Evolutionary conservation across 1,284 basidiomycete genomes (phyloP), one percentile per base, ranked within the genome.

Genomic region (Trichosporon faecale): DNA sequence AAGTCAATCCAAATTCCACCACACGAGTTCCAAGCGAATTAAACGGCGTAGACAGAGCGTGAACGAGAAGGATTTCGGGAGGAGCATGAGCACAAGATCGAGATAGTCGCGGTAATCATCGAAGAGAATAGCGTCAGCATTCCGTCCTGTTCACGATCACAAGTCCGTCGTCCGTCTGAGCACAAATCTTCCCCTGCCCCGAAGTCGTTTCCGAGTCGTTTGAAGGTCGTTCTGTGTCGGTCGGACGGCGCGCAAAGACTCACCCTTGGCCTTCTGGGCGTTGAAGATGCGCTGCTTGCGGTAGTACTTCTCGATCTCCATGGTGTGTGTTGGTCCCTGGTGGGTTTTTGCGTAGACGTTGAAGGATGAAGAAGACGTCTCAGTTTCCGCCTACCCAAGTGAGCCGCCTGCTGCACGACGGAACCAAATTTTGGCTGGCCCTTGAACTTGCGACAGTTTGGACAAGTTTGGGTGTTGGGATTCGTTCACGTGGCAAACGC

Each of bases 241-340:
- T 18, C 23, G 27, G 23, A 21, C 29, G 31, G 16, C 27, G 40
- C 12, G 29, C 46, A n/a, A 33, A 64, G 72, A 89, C 91, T 84
- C 86, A 93, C 93, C 92, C 82, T 91, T 91, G 78, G 89, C 87
- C 89, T 99, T 99, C 85, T 93, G 88, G 87, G 97, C 97, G 86
- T 97, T 94, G 90, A 99, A 99, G 84, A 99, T 89, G 83, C 91
- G 89, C 86, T 99, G 96, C 88, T 98, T 98, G 86, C 96, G 94
- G 88, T 88, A 98, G 77, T 66, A 66, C 60, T 66, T 66, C 61
- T 70, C 69, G 61, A 65, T 67, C 66, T 70, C 69, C 57, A 61
- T 61, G 57, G 27, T 61, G 57, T 4, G 33, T 29, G 16, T 29
- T 61, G 57, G 57, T 61, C 57, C 57, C 57, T 31, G 57, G 57